Conservation (phyloP, 2,329 filamentous ascomycete species). For the Penicillium sp. region DNA sequence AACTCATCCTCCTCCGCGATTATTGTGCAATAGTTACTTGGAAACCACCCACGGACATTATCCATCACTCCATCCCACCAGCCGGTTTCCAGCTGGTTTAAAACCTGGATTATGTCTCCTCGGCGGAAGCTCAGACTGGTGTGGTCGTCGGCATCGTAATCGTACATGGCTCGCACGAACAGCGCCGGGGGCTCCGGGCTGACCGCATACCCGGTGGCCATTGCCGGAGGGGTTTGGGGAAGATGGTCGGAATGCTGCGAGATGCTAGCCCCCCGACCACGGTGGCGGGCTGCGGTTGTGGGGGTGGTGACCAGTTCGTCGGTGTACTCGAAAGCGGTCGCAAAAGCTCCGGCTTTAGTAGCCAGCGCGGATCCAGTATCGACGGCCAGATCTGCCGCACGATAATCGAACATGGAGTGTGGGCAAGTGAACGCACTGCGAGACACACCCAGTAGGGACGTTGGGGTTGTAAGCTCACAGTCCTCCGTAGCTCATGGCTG, state of each 20-base stretch:
- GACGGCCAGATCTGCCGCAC: constrained; percentile 34
- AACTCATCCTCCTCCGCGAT: constrained; percentile 74
- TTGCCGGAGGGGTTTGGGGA: constrained; percentile 29
- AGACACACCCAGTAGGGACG: constrained; percentile 2
- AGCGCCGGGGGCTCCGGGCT: constrained; percentile 53
- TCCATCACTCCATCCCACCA: constrained; percentile 99
- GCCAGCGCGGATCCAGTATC: constrained; percentile 34
- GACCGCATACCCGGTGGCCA: constrained; percentile 31
- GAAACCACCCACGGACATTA: constrained; percentile 95
- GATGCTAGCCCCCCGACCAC: constrained; percentile 32
- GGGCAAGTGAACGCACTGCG: too few relatives aligned
- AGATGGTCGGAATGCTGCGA: constrained; percentile 24
- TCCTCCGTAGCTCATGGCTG: constrained; percentile 23
- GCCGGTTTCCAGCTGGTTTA: constrained; percentile 94
- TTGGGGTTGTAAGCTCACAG: constrained; percentile 12
- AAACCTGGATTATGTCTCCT: constrained; percentile 96
- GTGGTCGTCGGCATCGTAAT: constrained; percentile 95
- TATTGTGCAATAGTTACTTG: constrained; percentile 95
- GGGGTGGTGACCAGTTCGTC: constrained; percentile 37
- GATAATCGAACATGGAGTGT: constrained; percentile 34
- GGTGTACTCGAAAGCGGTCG: constrained; percentile 45
- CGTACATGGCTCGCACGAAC: constrained; percentile 93
- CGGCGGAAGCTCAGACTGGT: constrained; percentile 96
- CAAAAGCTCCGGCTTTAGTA: constrained; percentile 38
- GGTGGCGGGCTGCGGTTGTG: constrained; percentile 29